Conservation (phyloP, 257 asterid species). For the Solanum acaule region DNA sequence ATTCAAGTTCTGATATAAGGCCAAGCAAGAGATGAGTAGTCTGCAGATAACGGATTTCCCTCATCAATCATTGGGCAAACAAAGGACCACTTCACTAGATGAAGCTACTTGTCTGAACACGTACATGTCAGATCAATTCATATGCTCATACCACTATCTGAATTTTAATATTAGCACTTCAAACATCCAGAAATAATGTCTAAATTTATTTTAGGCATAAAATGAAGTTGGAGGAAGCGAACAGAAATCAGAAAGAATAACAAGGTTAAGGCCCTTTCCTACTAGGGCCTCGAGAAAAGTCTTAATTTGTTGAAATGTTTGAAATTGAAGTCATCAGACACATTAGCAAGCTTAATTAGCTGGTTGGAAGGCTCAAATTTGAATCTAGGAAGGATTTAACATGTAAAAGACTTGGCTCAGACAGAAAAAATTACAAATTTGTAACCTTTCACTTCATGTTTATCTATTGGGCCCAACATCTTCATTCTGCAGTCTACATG, state of each 20-base stretch:
- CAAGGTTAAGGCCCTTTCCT: neutral
- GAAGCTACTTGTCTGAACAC: neutral
- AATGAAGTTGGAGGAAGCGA: neutral
- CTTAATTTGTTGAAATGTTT: neutral
- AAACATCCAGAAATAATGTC: neutral
- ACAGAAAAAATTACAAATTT: neutral
- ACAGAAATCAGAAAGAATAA: neutral
- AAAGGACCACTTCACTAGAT: neutral
- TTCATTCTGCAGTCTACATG: neutral
- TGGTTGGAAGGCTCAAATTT: neutral
- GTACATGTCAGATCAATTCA: neutral
- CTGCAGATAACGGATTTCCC: neutral
- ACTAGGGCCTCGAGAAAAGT: neutral
- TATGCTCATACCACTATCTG: neutral
- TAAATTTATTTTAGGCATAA: neutral
- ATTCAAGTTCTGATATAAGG: neutral
- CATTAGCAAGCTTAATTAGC: neutral
- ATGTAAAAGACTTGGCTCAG: neutral
- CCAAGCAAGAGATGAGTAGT: neutral
- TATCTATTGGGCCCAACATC: neutral
- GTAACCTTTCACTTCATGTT: neutral
- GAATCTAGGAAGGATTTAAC: neutral
- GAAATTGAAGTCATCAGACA: neutral
- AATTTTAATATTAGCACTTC: neutral
- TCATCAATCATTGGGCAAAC: neutral